Conservation (phyloP, 345 rosid species). For the Erysimum cheiranthoides region DNA sequence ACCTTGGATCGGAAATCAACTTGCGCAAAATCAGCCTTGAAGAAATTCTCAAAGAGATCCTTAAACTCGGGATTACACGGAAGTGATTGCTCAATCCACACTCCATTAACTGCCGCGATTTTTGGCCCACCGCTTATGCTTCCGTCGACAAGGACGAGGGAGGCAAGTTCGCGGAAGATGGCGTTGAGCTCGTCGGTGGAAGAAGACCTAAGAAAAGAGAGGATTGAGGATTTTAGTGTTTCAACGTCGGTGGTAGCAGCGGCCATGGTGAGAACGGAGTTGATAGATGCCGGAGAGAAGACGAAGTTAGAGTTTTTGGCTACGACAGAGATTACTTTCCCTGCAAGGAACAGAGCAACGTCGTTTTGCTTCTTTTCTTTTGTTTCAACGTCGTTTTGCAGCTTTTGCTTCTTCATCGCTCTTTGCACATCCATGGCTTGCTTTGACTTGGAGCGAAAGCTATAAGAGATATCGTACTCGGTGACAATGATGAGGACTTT, state of each 20-base stretch:
- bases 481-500: no score
- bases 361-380: no score
- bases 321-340: background rate
- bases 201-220: background rate
- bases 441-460: no score
- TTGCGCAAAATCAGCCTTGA: background rate
- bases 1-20: slow-evolving; percentile 13
- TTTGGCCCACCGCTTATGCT: background rate
- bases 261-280: background rate
- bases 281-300: slow-evolving; percentile 13
- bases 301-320: slow-evolving; percentile 3
- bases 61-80: background rate
- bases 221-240: background rate
- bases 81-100: slow-evolving; percentile 23
- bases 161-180: background rate
- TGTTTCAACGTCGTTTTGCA: slow-evolving; percentile 28
- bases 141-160: background rate
- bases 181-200: slow-evolving; percentile 11
- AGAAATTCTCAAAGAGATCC: background rate
- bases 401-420: background rate
- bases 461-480: no score
- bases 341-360: background rate
- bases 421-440: no score
- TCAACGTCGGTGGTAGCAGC: background rate
- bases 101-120: background rate